Base-by-base conservation (phyloP, 805 yeast genomes). In the Nakazawaea molendinolei region DNA sequence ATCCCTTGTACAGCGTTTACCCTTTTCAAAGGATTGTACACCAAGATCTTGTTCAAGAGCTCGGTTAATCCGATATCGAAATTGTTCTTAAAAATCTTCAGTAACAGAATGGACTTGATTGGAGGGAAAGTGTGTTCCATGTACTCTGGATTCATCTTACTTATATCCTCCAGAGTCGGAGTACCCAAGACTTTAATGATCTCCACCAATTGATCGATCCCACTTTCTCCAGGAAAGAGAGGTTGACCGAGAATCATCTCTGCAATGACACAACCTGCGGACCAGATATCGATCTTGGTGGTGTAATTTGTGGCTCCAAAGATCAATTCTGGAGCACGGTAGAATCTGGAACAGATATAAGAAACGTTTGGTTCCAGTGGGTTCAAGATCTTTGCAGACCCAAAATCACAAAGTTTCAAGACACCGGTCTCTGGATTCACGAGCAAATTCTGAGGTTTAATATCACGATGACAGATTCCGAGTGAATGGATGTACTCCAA, bases 181-280 rank as follows among this genome's bases (percentile, higher is more conserved):
- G 98, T 90, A 12, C 98, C 98, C 53, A 92, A 69, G 18, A 90
- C 85, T 61, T 92, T 92, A 57, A 90, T 90, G 49, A 90, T 90
- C 60, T 90, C 98, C 14, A 90, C 97, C 50, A 90, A 72, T 60
- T 92, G 98, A 58, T 92, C 98, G 41, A 92, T 90, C 25, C 98
- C 97, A 42, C 89, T 79, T 56, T 92, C 97, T 30, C 98, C 98
- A 9, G 98, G 98, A 63, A 92, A 92, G 46, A 92, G 66, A 10
- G 98, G 98, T 56, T 87, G 97, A 13, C 98, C 97, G 39, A 92
- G 70, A 44, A 89, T 76, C 51, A 92, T 66, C 62, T 92, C 98
- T 4, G 97, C 97, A 86, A 92, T 87, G 16, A 92, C 98, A 65
- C 98, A 92, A 15, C 95, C 96, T 10, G 95, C 86, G 10, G 95